A percentile compares a stretch with the other conserved stretches of the same genome.
These are phyloP conservation scores for Geranomyces michiganensis DNA, from an alignment of 192 early-diverging fungal species.

Conservation along the genomic window DNA sequence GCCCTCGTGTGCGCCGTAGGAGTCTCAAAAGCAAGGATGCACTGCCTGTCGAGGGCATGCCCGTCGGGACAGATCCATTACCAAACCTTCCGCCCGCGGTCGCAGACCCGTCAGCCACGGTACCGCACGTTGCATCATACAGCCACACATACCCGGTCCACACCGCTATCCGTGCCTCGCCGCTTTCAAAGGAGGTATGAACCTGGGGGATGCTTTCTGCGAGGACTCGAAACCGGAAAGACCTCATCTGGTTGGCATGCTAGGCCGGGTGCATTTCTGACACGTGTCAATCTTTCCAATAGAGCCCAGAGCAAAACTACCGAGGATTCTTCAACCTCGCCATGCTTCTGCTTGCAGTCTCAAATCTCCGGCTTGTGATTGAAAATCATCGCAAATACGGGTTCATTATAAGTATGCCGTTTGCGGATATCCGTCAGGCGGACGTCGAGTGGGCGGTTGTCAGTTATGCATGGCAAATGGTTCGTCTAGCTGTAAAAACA, in stretches of 20 bases:
- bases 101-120: too few relatives aligned
- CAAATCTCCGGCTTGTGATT: constrained; percentile 80
- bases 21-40: too few relatives aligned
- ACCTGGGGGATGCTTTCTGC: neutral
- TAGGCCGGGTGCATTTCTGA: neutral
- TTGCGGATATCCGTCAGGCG: constrained; percentile 8
- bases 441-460: constrained; percentile 23
- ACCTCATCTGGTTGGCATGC: neutral
- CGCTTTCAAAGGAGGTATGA: constrained; percentile 75
- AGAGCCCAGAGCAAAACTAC: constrained; percentile 77
- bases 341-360: constrained; percentile 78
- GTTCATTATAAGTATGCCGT: constrained; percentile 73
- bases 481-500: neutral
- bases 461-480: constrained; percentile 17
- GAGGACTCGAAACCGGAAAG: too few relatives aligned
- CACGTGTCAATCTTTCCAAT: neutral
- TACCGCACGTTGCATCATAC: too few relatives aligned
- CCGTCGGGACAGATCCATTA: too few relatives aligned
- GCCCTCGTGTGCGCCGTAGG: too few relatives aligned
- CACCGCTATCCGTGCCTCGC: constrained; percentile 54
- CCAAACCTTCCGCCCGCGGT: too few relatives aligned
- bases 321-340: constrained; percentile 81
- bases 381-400: constrained; percentile 92
- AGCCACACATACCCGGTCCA: constrained; percentile 41
- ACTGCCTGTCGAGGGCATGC: too few relatives aligned